Percentiles rank a stretch among this genome's conserved stretches.
phyloP scores from a whole-genome alignment of 345 rosid species.

The Euphorbia tirucalli region DNA sequence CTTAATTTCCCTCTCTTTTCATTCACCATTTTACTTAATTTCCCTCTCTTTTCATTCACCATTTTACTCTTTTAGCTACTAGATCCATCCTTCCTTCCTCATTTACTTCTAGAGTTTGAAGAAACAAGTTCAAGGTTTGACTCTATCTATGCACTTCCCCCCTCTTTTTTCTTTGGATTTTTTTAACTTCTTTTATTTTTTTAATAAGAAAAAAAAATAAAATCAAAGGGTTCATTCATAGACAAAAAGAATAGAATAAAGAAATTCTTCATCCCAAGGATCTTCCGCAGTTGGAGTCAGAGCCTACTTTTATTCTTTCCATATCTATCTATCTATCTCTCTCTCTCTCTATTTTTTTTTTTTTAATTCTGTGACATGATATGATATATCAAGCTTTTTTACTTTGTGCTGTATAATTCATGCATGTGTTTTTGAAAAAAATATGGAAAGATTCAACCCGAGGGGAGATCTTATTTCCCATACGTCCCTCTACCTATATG shows the following conservation, averaged over 20 bases:
- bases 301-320: constrained; percentile 24
- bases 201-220: no score
- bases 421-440: constrained; percentile 11
- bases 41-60: not conserved
- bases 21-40: not conserved
- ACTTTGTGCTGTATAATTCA: constrained; percentile 8
- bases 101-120: not conserved
- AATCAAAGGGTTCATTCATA: constrained; percentile 49
- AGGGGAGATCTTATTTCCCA: constrained; percentile 18
- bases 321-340: not conserved
- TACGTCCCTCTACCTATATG: not conserved
- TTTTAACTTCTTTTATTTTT: not conserved
- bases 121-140: not conserved
- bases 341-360: constrained; percentile 30
- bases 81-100: not conserved
- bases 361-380: not conserved
- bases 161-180: not conserved
- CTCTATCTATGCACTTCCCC: not conserved
- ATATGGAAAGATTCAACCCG: constrained; percentile 41
- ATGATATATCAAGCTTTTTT: not conserved
- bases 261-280: constrained; percentile 59
- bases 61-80: not conserved
- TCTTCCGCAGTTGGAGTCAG: constrained; percentile 49
- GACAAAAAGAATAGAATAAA: constrained; percentile 58
- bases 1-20: not conserved